Evolutionary conservation across 306 rosid genomes (phyloP), one percentile per base, ranked within the genome.

Genomic region (Corylus avellana): DNA sequence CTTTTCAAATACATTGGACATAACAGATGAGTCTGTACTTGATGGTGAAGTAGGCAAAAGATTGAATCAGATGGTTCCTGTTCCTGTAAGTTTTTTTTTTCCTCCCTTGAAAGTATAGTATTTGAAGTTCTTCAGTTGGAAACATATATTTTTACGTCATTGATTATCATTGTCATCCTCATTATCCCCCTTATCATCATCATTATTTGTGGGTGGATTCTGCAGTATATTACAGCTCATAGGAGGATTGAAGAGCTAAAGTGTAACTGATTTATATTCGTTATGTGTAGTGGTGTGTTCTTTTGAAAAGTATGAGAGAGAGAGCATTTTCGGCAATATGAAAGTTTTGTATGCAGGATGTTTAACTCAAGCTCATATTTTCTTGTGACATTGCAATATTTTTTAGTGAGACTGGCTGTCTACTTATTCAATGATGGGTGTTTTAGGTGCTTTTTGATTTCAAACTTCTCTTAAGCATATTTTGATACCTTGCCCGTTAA

Each of bases 41-140:
- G 99, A 95, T 68, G 92, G 98, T 57, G 99, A 95, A 91, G 96
- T 95, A 44, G 97, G 98, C 51, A 91, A 86, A 89, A 89, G 96
- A 85, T 79, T 95, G 75, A 89, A 88, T 83, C 92, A 91, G 80
- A 91, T 95, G 91, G 89, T 90, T 84, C 89, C 99, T 7, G 85
- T 90, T 73, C 97, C 99, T 79, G 99, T 95, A 83, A 93, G 98
- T 88, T 62, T 63, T 44, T 76, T 82, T 46, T 57, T 18, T 51
- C 50, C 63, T 66, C 17, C 53, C 53, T 7, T 12, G 12, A 49
- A 59, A 12, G 42, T 37, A 58, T 61, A 47, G 62, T n/a, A 58
- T 63, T 49, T 22, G 56, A 37, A 20, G 51, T 42, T 1, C 18
- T 61, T 25, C 3, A 12, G 42, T 32, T 61, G 67, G 39, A 12